Evolutionary conservation across 345 rosid species (phyloP).

Genomic region (Erysimum cheiranthoides): DNA sequence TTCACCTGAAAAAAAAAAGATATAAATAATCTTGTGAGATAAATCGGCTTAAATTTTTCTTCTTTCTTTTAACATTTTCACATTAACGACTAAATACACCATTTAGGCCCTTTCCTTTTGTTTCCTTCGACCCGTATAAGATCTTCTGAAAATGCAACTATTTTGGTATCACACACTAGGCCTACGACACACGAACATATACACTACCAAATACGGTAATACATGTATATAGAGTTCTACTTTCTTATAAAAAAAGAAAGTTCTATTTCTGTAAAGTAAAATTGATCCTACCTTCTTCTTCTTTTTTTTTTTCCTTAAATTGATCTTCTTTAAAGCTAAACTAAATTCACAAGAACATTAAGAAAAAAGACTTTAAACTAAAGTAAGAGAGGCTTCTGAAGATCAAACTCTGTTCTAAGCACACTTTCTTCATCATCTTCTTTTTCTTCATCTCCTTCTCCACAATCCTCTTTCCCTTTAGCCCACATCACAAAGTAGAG

Average conservation of each 20-base stretch:
- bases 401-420: slow-evolving; percentile 49
- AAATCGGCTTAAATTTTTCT: neutral
- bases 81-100: slow-evolving; percentile 13
- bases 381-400: slow-evolving; percentile 68
- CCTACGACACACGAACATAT: neutral
- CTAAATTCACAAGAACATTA: slow-evolving; percentile 16
- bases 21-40: neutral
- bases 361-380: slow-evolving; percentile 38
- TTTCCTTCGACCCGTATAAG: neutral
- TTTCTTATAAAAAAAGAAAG: no score
- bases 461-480: slow-evolving; percentile 72
- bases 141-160: neutral
- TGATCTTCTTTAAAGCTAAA: slow-evolving; percentile 14
- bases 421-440: slow-evolving; percentile 47
- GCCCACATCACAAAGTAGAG: slow-evolving; percentile 91
- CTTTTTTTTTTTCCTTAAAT: no score
- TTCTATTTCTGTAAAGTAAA: slow-evolving; percentile 1
- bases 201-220: neutral
- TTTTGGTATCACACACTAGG: neutral
- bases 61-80: neutral
- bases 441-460: slow-evolving; percentile 18
- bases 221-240: neutral
- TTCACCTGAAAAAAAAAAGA: no score
- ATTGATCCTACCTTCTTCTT: neutral
- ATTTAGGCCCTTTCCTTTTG: neutral